phyloP scores from a whole-genome alignment of 352 stramenopile genomes.

The Pilasporangium apinafurcum region DNA sequence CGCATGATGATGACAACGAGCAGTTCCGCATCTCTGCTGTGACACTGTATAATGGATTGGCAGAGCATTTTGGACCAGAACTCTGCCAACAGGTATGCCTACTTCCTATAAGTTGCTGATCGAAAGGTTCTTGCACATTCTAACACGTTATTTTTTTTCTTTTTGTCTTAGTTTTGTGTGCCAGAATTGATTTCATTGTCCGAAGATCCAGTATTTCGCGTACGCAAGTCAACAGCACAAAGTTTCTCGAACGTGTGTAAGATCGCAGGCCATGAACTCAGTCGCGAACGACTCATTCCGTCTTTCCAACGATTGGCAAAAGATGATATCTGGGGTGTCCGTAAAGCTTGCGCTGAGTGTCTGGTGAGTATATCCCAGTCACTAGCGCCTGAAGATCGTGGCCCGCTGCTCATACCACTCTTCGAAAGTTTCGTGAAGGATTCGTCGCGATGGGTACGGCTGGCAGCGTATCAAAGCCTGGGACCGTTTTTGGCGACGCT shows the following conservation, averaged over 20 bases:
- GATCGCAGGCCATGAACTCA: conserved; percentile 66
- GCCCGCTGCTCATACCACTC: conserved; percentile 82
- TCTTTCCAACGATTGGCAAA: conserved; percentile 87
- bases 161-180: no score
- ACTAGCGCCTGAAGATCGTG: conserved; percentile 62
- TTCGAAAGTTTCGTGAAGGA: conserved; percentile 87
- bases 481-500: conserved; percentile 76
- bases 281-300: conserved; percentile 83
- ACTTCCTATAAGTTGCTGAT: no score
- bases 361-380: conserved; percentile 86
- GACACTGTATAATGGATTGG: conserved; percentile 89
- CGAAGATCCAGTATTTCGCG: conserved; percentile 91
- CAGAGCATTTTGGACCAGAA: conserved; percentile 78
- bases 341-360: conserved; percentile 90
- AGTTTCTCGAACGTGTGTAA: conserved; percentile 89
- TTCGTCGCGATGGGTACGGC: conserved; percentile 90
- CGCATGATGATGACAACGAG: conserved; percentile 88
- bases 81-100: conserved; percentile 82
- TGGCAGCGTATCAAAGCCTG: conserved; percentile 91
- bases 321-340: conserved; percentile 93
- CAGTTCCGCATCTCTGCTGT: conserved; percentile 92
- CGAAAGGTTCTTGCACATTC: no score
- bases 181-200: conserved; percentile 89
- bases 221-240: conserved; percentile 89
- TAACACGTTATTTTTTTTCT: not conserved